A percentile compares a stretch with the other conserved stretches of the same genome.
Conservation (phyloP, 192 early-diverging fungal genomes). For the Gamsiella multidivaricata region DNA sequence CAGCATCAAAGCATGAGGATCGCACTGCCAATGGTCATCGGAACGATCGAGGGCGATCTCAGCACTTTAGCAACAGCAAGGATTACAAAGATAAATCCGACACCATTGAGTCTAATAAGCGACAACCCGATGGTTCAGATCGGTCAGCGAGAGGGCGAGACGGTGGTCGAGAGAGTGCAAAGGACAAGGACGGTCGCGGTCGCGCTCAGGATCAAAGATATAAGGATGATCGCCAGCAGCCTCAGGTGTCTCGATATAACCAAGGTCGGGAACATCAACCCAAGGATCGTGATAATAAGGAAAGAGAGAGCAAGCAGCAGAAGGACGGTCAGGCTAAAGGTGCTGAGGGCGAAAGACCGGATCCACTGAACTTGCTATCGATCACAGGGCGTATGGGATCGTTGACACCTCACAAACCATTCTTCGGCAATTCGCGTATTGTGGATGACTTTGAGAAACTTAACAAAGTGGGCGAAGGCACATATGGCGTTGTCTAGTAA, state of each 20-base stretch:
- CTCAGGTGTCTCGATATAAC: conserved; percentile 3
- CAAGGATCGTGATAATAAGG: conserved; percentile 3
- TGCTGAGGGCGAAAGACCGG: conserved; percentile 9
- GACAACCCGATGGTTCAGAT: neutral
- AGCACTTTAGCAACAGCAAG: neutral
- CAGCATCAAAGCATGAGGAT: conserved; percentile 7
- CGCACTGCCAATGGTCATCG: conserved; percentile 3
- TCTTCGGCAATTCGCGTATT: conserved; percentile 75
- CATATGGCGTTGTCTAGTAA: conserved; percentile 91
- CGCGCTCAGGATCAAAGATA: conserved; percentile 14
- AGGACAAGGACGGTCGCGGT: conserved; percentile 15
- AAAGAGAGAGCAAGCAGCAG: neutral
- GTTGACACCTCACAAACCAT: conserved; percentile 54
- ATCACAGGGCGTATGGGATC: conserved; percentile 44
- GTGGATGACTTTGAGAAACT: conserved; percentile 92
- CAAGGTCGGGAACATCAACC: conserved; percentile 16
- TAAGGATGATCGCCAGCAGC: conserved; percentile 10
- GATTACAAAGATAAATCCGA: conserved; percentile 1
- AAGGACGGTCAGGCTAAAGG: conserved; percentile 8
- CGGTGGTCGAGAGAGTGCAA: conserved; percentile 7
- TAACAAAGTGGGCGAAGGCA: conserved; percentile 91
- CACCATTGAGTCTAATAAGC: neutral
- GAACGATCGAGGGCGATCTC: conserved; percentile 8
- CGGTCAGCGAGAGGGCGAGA: conserved; percentile 3
- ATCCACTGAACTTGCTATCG: conserved; percentile 35